These are phyloP conservation scores for Aspergillus calidoustus DNA, from an alignment of 2,329 filamentous ascomycete species.

Conservation along the genomic window DNA sequence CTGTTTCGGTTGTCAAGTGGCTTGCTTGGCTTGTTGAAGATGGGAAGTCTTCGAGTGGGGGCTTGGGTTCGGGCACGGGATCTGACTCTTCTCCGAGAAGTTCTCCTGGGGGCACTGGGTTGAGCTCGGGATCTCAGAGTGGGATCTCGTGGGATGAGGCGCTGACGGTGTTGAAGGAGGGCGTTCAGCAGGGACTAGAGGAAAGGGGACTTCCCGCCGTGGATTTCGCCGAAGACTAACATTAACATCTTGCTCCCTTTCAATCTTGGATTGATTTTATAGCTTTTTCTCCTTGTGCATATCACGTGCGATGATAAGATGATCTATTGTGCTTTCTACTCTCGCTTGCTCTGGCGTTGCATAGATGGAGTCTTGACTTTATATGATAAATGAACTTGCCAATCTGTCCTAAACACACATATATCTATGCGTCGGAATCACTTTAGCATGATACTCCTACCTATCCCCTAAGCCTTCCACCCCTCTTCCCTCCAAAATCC, in stretches of 20 bases:
- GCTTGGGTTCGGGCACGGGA: conserved; percentile 28
- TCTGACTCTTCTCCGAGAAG: not conserved
- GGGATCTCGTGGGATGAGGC: conserved; percentile 41
- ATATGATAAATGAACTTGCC: too few species aligned
- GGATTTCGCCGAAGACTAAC: conserved; percentile 37
- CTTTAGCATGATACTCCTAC: too few species aligned
- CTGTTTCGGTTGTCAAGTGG: conserved; percentile 71
- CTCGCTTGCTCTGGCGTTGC: not conserved
- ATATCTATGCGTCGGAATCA: too few species aligned
- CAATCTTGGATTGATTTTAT: conserved; percentile 15
- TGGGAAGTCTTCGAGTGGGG: conserved; percentile 17
- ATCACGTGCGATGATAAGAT: conserved; percentile 2
- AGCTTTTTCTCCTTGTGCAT: conserved; percentile 10
- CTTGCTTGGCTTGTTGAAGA: conserved; percentile 47
- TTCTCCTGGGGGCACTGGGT: not conserved
- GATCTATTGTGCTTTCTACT: not conserved
- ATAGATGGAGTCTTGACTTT: not conserved
- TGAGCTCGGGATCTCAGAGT: conserved; percentile 23
- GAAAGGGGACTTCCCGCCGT: conserved; percentile 53
- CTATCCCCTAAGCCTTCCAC: not conserved
- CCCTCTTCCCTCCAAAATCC: conserved; percentile 30
- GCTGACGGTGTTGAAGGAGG: conserved; percentile 45
- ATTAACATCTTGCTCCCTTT: not conserved
- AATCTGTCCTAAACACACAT: not conserved
- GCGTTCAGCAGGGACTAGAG: conserved; percentile 48